phyloP scores from a whole-genome alignment of 306 rosid genomes.

The Cucurbita pepo region DNA sequence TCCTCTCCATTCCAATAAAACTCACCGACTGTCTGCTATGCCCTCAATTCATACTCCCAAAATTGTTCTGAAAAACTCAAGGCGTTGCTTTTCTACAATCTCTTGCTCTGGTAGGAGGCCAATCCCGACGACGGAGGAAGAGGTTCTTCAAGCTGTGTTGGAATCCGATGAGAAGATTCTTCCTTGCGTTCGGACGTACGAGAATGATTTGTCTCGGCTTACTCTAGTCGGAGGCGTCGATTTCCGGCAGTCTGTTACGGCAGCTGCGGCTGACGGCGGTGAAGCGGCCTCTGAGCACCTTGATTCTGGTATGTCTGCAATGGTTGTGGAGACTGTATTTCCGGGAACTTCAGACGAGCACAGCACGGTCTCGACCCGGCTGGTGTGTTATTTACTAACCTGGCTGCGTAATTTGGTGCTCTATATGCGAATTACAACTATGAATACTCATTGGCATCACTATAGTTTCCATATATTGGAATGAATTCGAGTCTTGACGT shows the following conservation, averaged over 20 bases:
- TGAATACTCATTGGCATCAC: not conserved
- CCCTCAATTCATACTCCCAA: slow-evolving; percentile 4
- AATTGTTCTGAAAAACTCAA: slow-evolving; percentile 3
- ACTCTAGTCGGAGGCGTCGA: slow-evolving; percentile 64
- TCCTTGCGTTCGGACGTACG: slow-evolving; percentile 72
- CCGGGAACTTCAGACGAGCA: slow-evolving; percentile 45
- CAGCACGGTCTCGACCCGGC: slow-evolving; percentile 76
- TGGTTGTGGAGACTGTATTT: slow-evolving; percentile 78
- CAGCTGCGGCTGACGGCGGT: slow-evolving; percentile 88
- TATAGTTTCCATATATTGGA: not conserved
- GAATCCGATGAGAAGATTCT: slow-evolving; percentile 44
- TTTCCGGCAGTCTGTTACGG: slow-evolving; percentile 64
- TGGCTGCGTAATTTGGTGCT: not conserved
- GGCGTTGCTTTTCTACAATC: slow-evolving; percentile 17
- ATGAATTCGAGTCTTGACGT: not conserved
- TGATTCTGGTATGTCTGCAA: slow-evolving; percentile 43
- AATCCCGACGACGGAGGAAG: slow-evolving; percentile 45
- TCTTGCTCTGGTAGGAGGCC: slow-evolving; percentile 29
- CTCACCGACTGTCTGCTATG: not conserved
- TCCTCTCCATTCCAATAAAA: not conserved
- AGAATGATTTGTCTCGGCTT: slow-evolving; percentile 51
- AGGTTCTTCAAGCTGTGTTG: slow-evolving; percentile 53
- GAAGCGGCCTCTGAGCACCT: slow-evolving; percentile 66
- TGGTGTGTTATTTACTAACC: slow-evolving; percentile 34
- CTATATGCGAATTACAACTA: not conserved